Conservation (phyloP, 768 basidiomycete species). For the Suillus alpinus region DNA sequence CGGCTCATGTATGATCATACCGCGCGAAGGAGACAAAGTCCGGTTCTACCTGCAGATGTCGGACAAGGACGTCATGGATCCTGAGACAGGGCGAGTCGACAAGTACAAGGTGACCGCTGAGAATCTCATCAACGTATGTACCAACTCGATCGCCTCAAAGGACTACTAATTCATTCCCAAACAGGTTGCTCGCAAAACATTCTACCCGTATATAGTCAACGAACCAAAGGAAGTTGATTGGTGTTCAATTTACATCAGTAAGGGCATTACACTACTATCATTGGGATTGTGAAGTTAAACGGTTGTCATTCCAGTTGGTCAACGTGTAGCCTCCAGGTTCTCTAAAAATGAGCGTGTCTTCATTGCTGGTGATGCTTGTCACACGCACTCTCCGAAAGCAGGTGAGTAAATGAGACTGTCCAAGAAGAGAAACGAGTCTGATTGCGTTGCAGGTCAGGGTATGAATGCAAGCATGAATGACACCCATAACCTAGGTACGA, state of each 20-base stretch:
- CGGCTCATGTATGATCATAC: constrained; percentile 73
- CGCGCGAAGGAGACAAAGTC: constrained; percentile 65
- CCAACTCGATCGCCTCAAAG: background rate
- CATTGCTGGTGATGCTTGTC: constrained; percentile 76
- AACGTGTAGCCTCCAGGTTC: constrained; percentile 67
- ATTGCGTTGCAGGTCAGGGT: constrained; percentile 52
- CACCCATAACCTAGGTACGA: constrained; percentile 61
- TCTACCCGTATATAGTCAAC: constrained; percentile 54
- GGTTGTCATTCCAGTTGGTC: constrained; percentile 49
- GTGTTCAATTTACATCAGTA: constrained; percentile 75
- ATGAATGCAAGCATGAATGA: constrained; percentile 81
- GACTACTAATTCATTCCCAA: constrained; percentile 17
- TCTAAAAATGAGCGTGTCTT: constrained; percentile 64
- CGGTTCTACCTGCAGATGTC: constrained; percentile 71
- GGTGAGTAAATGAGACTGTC: constrained; percentile 30
- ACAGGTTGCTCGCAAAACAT: constrained; percentile 49
- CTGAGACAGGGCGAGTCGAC: constrained; percentile 49
- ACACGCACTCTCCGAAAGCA: constrained; percentile 66
- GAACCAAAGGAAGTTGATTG: constrained; percentile 54
- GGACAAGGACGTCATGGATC: constrained; percentile 43
- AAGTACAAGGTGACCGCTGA: constrained; percentile 49
- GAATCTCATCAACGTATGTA: constrained; percentile 49
- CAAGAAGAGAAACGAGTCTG: background rate
- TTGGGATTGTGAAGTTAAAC: background rate
- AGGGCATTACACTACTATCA: constrained; percentile 15